Percentiles rank a stretch among this genome's conserved stretches.
phyloP scores from a whole-genome alignment of 192 early-diverging fungal species.

The Backusella sp. region DNA sequence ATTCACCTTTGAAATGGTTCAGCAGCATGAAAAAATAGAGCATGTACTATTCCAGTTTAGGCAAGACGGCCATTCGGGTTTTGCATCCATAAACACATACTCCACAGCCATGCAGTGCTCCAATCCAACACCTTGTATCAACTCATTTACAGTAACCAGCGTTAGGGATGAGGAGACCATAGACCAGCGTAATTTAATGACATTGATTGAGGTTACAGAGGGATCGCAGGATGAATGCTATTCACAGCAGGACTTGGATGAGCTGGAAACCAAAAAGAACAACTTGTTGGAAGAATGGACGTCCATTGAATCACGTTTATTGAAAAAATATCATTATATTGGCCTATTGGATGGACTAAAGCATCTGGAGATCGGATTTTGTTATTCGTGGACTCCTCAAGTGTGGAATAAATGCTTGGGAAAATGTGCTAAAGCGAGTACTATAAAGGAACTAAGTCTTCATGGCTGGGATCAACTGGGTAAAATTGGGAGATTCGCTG shows the following conservation, averaged over 20 bases:
- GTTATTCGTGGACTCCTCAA: slow-evolving; percentile 11
- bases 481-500: not conserved
- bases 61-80: slow-evolving; percentile 7
- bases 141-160: not conserved
- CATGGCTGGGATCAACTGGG: slow-evolving; percentile 17
- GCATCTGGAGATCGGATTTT: slow-evolving; percentile 6
- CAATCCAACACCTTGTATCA: not conserved
- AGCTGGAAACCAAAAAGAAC: not conserved
- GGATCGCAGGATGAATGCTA: not conserved
- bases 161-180: not conserved
- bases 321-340: not conserved
- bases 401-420: not conserved
- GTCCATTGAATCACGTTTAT: not conserved
- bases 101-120: not conserved
- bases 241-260: slow-evolving; percentile 1
- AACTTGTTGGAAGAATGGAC: not conserved
- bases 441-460: not conserved
- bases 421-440: not conserved
- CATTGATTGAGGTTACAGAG: not conserved
- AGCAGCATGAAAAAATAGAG: not conserved
- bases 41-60: not conserved
- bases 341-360: not conserved
- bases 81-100: slow-evolving; percentile 4
- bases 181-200: slow-evolving; percentile 4
- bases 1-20: not conserved